Percentiles rank a stretch among this genome's conserved stretches.
Conservation (phyloP, 345 rosid species). For the Mangifera indica region DNA sequence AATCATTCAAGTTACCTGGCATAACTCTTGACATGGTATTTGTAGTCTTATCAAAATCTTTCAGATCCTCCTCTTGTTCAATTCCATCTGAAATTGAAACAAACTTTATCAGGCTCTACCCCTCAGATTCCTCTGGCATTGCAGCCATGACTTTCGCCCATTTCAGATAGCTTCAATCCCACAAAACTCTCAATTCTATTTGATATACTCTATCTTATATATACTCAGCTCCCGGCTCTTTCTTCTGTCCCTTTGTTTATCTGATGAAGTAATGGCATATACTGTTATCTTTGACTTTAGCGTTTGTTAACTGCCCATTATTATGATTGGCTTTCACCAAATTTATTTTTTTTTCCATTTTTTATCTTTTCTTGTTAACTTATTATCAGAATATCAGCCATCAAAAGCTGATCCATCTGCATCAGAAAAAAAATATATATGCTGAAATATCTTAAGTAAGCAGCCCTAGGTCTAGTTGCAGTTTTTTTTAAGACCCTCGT, state of each 20-base stretch:
- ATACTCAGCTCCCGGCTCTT: no score
- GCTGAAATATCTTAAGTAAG: no score
- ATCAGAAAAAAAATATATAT: no score
- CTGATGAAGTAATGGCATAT: background rate
- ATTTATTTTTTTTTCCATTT: background rate
- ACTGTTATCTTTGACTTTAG: no score
- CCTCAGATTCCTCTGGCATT: background rate
- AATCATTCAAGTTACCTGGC: conserved; percentile 18
- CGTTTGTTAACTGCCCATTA: background rate
- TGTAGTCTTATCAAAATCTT: conserved; percentile 6
- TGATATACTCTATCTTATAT: no score
- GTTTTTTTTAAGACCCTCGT: no score
- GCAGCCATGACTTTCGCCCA: conserved; percentile 22
- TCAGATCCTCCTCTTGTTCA: background rate
- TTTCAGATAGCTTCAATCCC: background rate
- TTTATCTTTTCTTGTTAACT: background rate
- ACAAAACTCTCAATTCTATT: no score
- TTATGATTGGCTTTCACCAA: no score
- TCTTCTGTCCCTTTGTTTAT: no score
- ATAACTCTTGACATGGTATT: conserved; percentile 9
- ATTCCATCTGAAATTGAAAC: conserved; percentile 29
- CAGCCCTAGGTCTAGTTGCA: no score
- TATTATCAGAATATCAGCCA: background rate
- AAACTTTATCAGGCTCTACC: conserved; percentile 13
- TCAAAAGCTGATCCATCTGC: background rate